These are phyloP conservation scores for Tetracentron sinense DNA, from an alignment of 164 flowering plant genomes.

Conservation along the genomic window DNA sequence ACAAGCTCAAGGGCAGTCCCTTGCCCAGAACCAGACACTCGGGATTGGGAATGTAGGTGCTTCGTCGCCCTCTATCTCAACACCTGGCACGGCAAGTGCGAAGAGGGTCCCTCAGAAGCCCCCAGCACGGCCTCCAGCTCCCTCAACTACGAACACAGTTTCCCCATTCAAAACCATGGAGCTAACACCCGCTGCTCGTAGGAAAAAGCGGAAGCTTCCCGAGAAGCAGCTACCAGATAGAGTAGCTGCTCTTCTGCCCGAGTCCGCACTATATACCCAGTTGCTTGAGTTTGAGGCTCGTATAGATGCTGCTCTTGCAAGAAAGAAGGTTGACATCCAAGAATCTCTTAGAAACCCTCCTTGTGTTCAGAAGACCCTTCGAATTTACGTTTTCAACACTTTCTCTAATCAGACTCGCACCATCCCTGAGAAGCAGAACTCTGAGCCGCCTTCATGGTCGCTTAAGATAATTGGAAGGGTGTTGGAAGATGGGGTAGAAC, in stretches of 20 bases:
- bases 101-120: constrained; percentile 68
- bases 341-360: constrained; percentile 64
- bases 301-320: constrained; percentile 62
- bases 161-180: constrained; percentile 72
- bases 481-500: constrained; percentile 63
- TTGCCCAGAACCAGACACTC: constrained; percentile 28
- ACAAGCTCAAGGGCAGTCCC: constrained; percentile 25
- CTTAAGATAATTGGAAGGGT: constrained; percentile 82
- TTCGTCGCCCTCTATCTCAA: constrained; percentile 43
- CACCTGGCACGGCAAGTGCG: constrained; percentile 40
- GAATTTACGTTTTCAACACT: constrained; percentile 79
- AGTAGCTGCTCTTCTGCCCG: constrained; percentile 74
- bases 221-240: constrained; percentile 66
- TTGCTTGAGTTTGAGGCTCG: constrained; percentile 71
- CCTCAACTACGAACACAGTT: constrained; percentile 29
- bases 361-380: constrained; percentile 57
- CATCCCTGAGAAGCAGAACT: constrained; percentile 38
- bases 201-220: constrained; percentile 65
- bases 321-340: constrained; percentile 74
- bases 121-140: constrained; percentile 59
- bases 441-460: constrained; percentile 76
- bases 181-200: constrained; percentile 70
- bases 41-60: constrained; percentile 31
- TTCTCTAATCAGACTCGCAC: constrained; percentile 51
- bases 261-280: constrained; percentile 73